Base-by-base conservation (phyloP, 352 stramenopile genomes). In the Phytopythium vexans region DNA sequence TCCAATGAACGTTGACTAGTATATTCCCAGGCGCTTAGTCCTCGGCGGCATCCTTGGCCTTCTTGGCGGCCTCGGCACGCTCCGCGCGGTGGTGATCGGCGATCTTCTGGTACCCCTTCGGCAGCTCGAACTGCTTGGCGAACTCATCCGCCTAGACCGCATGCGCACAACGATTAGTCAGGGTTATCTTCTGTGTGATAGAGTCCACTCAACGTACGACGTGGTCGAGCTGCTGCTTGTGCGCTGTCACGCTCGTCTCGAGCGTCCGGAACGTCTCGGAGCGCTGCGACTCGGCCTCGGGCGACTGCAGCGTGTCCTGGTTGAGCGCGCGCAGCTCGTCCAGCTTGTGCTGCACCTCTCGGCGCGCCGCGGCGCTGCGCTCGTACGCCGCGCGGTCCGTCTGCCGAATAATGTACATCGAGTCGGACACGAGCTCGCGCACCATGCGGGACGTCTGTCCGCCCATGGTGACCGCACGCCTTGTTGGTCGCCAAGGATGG, bases 361-460 rank as follows among this genome's bases (percentile, higher is more conserved):
- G 54, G 40, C 74, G 75, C 41, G 74, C 68, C 9, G 51, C 58
- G 9, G 81, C 66, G 50, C 77, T 88, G 47, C 77, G 64, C 50
- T 90, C 69, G 56, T 94, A 94, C 27, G 73, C 77, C 16, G 58
- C 56, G 44, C 68, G 73, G 56, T 86, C 89, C 14, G 84, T 94
- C 64, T 89, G 74, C 6, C 75, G 75, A 46, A 94, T 55, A 60
- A 94, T 91, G 66, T 85, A 89, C 44, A 77, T 62, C 58, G 82
- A 90, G 69, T 94, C 84, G 61, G 84, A 62, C 21, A 86, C 63
- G 53, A 87, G 86, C 71, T 89, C 74, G 41, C 72, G 73, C 56
- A 92, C 64, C 76, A 94, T 89, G 48, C 80, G 82, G 15, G 82
- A 89, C 49, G 74, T 88, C 68, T 92, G 77, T 43, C 84, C 82